phyloP scores from a whole-genome alignment of 2,329 filamentous ascomycete species.

The Colletotrichum trifolii region DNA sequence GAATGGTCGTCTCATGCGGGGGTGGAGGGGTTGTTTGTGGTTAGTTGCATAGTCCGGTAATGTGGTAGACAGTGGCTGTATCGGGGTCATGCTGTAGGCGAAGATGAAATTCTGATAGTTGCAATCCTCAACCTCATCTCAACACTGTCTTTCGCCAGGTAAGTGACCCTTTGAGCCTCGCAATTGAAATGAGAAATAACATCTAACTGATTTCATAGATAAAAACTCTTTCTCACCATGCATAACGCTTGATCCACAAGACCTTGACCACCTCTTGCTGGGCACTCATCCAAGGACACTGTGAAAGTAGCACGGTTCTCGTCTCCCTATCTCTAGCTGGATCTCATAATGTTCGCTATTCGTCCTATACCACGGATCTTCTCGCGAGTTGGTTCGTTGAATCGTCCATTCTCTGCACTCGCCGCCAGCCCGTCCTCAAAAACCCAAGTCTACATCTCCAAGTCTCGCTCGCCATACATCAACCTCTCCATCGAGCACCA shows the following conservation, averaged over 20 bases:
- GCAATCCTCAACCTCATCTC: constrained; percentile 29
- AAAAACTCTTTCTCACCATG: not conserved
- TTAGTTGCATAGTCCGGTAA: constrained; percentile 28
- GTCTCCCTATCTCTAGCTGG: not conserved
- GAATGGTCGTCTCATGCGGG: constrained; percentile 17
- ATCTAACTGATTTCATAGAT: not conserved
- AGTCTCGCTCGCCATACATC: constrained; percentile 78
- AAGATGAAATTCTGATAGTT: constrained; percentile 23
- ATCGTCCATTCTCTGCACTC: constrained; percentile 39
- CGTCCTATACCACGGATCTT: not conserved
- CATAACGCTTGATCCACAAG: not conserved
- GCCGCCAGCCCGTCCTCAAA: constrained; percentile 56
- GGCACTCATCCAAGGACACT: constrained; percentile 8
- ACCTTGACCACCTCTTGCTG: not conserved
- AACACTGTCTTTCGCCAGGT: constrained; percentile 38
- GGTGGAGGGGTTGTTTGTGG: constrained; percentile 29
- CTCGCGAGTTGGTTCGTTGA: not conserved
- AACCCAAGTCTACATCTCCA: constrained; percentile 78
- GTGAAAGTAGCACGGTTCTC: constrained; percentile 6
- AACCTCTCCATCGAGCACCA: constrained; percentile 96
- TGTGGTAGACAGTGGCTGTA: constrained; percentile 11
- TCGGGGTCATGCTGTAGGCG: constrained; percentile 6
- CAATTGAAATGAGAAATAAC: not conserved
- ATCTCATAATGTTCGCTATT: constrained; percentile 12
- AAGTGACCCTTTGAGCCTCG: not conserved